Conservation (phyloP, 805 yeast species). For the Yamadazyma akitaensis region DNA sequence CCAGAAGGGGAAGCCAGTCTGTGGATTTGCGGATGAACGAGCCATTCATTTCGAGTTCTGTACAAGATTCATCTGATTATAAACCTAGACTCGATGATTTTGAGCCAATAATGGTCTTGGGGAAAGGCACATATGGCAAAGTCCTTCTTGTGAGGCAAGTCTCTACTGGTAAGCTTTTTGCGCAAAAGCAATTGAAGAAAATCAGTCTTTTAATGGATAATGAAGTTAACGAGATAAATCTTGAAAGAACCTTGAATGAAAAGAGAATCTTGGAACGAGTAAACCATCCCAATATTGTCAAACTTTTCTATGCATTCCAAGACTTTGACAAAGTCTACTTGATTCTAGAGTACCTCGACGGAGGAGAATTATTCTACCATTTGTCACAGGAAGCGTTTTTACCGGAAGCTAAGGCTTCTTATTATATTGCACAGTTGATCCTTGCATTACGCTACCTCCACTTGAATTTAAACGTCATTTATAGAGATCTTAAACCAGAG, state of each 20-base stretch:
- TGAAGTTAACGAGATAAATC: constrained; percentile 21
- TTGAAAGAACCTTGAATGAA: constrained; percentile 38
- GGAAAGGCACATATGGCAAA: constrained; percentile 44
- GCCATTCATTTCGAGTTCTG: constrained; percentile 15
- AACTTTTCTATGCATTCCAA: constrained; percentile 43
- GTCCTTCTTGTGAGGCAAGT: constrained; percentile 39
- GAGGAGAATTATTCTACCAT: constrained; percentile 46
- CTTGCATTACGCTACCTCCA: constrained; percentile 40
- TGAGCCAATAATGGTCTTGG: constrained; percentile 41
- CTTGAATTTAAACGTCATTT: constrained; percentile 34
- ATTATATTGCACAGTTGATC: constrained; percentile 42
- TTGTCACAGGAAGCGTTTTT: constrained; percentile 26
- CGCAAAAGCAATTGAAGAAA: constrained; percentile 43
- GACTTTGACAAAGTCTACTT: constrained; percentile 42
- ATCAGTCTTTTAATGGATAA: constrained; percentile 33
- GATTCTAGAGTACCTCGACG: constrained; percentile 43
- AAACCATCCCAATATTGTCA: constrained; percentile 43
- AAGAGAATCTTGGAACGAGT: constrained; percentile 39
- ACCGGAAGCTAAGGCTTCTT: constrained; percentile 36
- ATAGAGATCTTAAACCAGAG: constrained; percentile 44
- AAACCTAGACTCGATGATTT: constrained; percentile 30
- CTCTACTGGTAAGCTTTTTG: constrained; percentile 37
- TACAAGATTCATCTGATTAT: constrained; percentile 8
- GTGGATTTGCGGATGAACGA: constrained; percentile 12
- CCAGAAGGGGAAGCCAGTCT: constrained; percentile 12